Evolutionary conservation across 2,329 filamentous ascomycete species (phyloP), one percentile per base, ranked within the genome.

Genomic region (Colletotrichum tropicale): DNA sequence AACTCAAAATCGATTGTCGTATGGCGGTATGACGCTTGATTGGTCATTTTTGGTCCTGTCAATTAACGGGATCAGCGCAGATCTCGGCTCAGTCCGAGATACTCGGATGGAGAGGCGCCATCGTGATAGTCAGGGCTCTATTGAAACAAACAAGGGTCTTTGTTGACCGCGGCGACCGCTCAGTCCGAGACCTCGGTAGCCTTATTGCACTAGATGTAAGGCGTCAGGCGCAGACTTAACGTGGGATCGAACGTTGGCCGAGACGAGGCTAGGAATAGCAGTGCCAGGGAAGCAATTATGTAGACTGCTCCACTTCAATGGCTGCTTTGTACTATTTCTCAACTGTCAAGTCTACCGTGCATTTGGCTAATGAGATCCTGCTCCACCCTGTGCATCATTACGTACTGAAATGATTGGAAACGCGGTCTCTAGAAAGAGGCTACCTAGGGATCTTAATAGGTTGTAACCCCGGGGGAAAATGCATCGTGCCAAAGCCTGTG

Each of bases 401-500:
- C 36, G 15, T 36, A 38, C 36, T 18, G 36, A 38, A 1, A 8
- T 38, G 15, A 18, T 38, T 8, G 9, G 36, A 38, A 15, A 38
- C 36, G 36, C 8, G 36, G 16, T 38, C 16, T 5, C 16, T 4
- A 18, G 36, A 38, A 5, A 38, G 8, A 38, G 36, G 36, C 36
- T 38, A 38, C 7, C 4, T 18, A 18, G 36, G 36, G 36, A 8
- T 38, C 36, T 38, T 38, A 3, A 8, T 38, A 15, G 36, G 36
- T 0, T 18, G 15, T 34, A 5, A 15, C 36, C 1, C 15, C 36
- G 2, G 15, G 15, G 15, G 36, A 38, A 4, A 38, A 18, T 38
- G 0, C 36, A 0, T 43, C 18, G 2, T n/a, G n/a, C 6, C 0
- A 43, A 43, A 16, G 5, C 8, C 12, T n/a, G 9, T 43, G 18